These are phyloP conservation scores for Ascoidea tarda DNA, from an alignment of 805 yeast species.

Conservation along the genomic window DNA sequence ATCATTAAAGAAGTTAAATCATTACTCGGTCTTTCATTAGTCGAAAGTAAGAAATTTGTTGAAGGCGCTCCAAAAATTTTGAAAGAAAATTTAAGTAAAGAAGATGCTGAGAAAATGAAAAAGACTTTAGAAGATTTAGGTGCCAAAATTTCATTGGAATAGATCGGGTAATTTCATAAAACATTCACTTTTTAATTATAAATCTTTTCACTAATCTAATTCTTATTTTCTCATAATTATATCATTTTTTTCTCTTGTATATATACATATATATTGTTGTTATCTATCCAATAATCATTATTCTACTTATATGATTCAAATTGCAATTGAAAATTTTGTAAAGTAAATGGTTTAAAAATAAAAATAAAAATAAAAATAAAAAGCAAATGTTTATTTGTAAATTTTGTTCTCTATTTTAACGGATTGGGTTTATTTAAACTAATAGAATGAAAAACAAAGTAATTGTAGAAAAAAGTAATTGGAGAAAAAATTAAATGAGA, in stretches of 20 bases:
- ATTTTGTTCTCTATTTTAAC: no score
- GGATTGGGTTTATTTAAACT: no score
- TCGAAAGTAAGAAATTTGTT: slow-evolving; percentile 94
- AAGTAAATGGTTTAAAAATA: no score
- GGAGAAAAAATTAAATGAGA: no score
- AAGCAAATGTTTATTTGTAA: no score
- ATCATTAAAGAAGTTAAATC: slow-evolving; percentile 94
- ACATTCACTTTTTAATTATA: background rate
- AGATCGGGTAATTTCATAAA: slow-evolving; percentile 13
- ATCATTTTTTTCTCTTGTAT: background rate
- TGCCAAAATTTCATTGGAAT: slow-evolving; percentile 85
- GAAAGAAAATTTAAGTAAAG: slow-evolving; percentile 93
- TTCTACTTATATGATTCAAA: background rate
- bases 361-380: no score
- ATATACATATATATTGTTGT: background rate
- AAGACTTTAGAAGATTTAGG: slow-evolving; percentile 87
- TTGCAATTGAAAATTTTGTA: no score
- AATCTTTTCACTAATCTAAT: background rate
- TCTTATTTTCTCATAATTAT: background rate
- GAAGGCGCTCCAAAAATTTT: slow-evolving; percentile 94
- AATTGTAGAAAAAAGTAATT: no score
- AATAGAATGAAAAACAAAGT: no score
- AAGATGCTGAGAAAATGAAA: slow-evolving; percentile 95
- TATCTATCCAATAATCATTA: background rate
- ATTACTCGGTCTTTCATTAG: slow-evolving; percentile 80